Percentiles rank a stretch among this genome's conserved stretches.
Evolutionary conservation across 352 stramenopile genomes (phyloP).

Genomic region (Phytophthora sansomeana): DNA sequence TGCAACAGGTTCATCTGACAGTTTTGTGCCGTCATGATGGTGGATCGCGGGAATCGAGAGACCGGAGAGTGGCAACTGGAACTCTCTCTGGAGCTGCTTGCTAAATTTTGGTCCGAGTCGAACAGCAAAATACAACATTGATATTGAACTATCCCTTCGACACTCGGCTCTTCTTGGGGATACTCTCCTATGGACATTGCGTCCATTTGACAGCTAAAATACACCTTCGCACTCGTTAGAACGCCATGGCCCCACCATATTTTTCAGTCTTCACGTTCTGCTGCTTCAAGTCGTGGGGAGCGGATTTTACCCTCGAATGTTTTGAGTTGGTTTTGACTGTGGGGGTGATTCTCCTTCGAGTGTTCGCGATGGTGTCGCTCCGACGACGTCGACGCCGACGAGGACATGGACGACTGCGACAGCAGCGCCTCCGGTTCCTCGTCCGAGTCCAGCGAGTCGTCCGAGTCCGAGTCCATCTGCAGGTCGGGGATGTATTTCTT

Average conservation of each 20-base stretch:
- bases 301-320: constrained; percentile 13
- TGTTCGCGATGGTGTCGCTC: constrained; percentile 15
- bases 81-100: constrained; percentile 5
- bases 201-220: constrained; percentile 21
- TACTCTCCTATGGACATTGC: constrained; percentile 14
- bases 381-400: constrained; percentile 18
- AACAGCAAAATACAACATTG: constrained; percentile 34
- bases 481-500: constrained; percentile 63
- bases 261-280: constrained; percentile 14
- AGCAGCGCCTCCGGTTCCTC: constrained; percentile 32
- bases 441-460: constrained; percentile 49
- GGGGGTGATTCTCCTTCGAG: constrained; percentile 22
- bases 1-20: background rate
- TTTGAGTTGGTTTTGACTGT: constrained; percentile 16
- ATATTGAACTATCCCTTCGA: constrained; percentile 26
- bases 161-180: background rate
- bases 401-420: constrained; percentile 25
- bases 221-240: constrained; percentile 16
- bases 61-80: constrained; percentile 5
- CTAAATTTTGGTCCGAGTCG: too few relatives aligned
- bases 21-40: background rate
- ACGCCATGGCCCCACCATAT: background rate
- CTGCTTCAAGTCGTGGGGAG: background rate
- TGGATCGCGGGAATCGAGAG: constrained; percentile 9
- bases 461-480: constrained; percentile 49